Evolutionary conservation across 192 early-diverging fungal species (phyloP), one percentile per base, ranked within the genome.

Genomic region (Gamsiella multidivaricata): DNA sequence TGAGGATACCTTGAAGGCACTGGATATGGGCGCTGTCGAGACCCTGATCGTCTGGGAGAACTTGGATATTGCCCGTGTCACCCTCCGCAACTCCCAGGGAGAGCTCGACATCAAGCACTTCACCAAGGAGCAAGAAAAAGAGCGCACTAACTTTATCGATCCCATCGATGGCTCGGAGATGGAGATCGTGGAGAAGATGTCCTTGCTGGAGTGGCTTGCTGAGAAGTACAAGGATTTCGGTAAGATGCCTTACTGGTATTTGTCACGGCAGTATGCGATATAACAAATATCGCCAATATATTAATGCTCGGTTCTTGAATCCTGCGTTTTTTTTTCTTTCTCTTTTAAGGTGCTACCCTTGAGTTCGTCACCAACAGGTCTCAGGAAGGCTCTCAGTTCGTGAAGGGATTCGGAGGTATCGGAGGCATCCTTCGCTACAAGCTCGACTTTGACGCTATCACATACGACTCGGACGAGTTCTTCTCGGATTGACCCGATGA

Each of bases 1-100:
- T 37, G 93, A 94, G 2, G 97, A 99, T 68, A 99, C 97, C 25
- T 85, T 99, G 62, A 95, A 95, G 84, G 98, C 94, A 15, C 81
- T 99, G 64, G 97, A 98, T 54, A 84, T 95, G 78, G 96, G 98
- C 54, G 98, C 98, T n/a, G 94, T 99, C n/a, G 97, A 99, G 80
- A 97, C 90, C 9, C 85, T 99, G 66, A 97, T 99, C 74, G 94
- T 98, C 25, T 99, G 94, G 92, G 98, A 99, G 81, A 93, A 93
- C 81, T 83, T 99, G 79, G 95, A 96, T 31, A 80, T 91, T 53
- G 83, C 79, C 42, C 93, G 97, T 22, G 89, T 89, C 70, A 85
- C 88, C 2, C 84, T 99, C 31, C 93, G 91, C 69, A 93, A 95
- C 71, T 82, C 89, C 32, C 50, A 76, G 39, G 92, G 89, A 17